Evolutionary conservation across 805 yeast species (phyloP).

Genomic region (Vanderwaltozyma tropicalis): DNA sequence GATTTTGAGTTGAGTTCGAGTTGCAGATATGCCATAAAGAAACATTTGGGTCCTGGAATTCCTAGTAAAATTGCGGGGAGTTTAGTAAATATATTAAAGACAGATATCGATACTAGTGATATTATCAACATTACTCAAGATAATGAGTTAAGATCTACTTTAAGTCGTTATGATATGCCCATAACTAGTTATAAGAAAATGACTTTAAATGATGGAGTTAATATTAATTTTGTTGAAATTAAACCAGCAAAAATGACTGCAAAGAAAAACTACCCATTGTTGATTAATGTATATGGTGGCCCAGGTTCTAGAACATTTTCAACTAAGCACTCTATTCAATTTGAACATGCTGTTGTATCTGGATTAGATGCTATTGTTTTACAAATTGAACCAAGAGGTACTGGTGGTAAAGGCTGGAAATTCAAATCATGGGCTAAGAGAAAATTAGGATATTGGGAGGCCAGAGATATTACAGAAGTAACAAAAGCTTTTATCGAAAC

Average conservation of each 20-base stretch:
- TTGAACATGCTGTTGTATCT: conserved; percentile 51
- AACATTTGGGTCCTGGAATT: conserved; percentile 17
- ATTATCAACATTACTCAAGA: conserved; percentile 11
- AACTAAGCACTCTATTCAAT: conserved; percentile 38
- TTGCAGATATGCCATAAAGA: conserved; percentile 34
- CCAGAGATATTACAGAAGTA: conserved; percentile 50
- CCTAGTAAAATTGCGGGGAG: conserved; percentile 23
- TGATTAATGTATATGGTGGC: conserved; percentile 68
- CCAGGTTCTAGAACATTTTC: conserved; percentile 63
- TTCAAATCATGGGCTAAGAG: conserved; percentile 46
- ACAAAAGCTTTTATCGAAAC: conserved; percentile 40
- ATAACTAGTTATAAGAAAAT: conserved; percentile 31
- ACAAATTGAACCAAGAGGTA: conserved; percentile 71
- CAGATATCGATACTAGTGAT: conserved; percentile 3
- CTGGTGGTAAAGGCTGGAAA: conserved; percentile 70
- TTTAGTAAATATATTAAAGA: conserved; percentile 6
- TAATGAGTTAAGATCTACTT: conserved; percentile 5
- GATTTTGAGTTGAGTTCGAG: conserved; percentile 46
- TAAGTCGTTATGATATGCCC: conserved; percentile 40
- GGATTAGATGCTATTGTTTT: conserved; percentile 50
- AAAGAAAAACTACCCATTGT: conserved; percentile 43
- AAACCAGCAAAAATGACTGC: conserved; percentile 48
- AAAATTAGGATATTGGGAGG: conserved; percentile 66
- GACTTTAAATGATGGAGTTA: conserved; percentile 31
- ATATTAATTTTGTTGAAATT: conserved; percentile 48